These are phyloP conservation scores for Venturia oleaginea DNA, from an alignment of 2,329 filamentous ascomycete genomes.

Conservation along the genomic window DNA sequence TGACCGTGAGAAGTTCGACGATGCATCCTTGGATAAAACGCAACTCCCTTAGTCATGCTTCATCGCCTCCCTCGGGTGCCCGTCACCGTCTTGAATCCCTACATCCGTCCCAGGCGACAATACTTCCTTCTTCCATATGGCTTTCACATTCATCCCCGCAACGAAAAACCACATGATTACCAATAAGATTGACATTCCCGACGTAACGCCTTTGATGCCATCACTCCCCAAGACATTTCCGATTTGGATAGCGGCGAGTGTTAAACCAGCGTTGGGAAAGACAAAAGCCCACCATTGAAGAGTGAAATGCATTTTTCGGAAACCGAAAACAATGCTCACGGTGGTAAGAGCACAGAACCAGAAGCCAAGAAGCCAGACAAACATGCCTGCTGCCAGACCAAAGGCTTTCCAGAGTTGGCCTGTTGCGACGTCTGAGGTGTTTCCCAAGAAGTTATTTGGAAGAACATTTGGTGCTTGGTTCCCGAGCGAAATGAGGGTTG, in stretches of 20 bases:
- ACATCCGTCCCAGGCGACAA: conserved; percentile 53
- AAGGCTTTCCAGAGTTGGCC: conserved; percentile 33
- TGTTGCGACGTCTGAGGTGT: conserved; percentile 21
- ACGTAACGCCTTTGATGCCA: conserved; percentile 45
- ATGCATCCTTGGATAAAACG: background rate
- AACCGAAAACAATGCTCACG: conserved; percentile 28
- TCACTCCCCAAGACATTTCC: conserved; percentile 43
- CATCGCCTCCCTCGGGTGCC: background rate
- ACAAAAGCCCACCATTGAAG: conserved; percentile 56
- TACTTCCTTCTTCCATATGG: conserved; percentile 43
- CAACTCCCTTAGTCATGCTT: conserved; percentile 16
- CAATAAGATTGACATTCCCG: conserved; percentile 47
- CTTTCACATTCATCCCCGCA: conserved; percentile 39
- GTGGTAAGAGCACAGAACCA: conserved; percentile 42
- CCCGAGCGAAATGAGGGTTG: conserved; percentile 40
- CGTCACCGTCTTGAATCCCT: conserved; percentile 33
- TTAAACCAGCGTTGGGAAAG: conserved; percentile 57
- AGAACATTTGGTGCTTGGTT: conserved; percentile 30
- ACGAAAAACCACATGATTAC: conserved; percentile 48
- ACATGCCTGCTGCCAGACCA: conserved; percentile 34
- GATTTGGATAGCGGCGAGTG: conserved; percentile 49
- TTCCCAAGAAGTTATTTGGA: conserved; percentile 25
- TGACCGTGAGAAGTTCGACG: too few relatives aligned
- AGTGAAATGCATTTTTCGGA: conserved; percentile 37
- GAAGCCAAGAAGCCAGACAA: conserved; percentile 40